Base-by-base conservation (phyloP, 2,329 filamentous ascomycete genomes). In the Sporothrix pallida region DNA sequence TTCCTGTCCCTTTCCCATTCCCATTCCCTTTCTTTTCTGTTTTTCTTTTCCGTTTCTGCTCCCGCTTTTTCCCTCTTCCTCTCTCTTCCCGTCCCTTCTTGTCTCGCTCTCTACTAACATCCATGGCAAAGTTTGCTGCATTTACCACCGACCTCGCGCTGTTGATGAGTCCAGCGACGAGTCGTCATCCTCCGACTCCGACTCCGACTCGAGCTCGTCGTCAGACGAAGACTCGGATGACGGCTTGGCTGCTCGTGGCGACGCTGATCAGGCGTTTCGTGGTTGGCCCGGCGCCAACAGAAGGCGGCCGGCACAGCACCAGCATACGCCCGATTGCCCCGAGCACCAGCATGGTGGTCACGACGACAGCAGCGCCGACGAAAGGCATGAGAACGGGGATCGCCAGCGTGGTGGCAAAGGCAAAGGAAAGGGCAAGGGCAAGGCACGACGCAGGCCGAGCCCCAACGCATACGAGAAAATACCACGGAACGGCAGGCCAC, bases 81-180 rank as follows among this genome's bases (percentile, higher is more conserved):
- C 31, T 5, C 31, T 37, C 31, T 37, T 37, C 31, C 7, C 7
- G 4, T 37, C 31, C 7, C 31, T 37, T 37, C 31, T 37, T 37
- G 7, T 7, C 31, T 37, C 31, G 31, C 31, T 37, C 31, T 37
- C 31, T 7, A 37, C 31, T 37, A 37, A 37, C 31, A 37, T 37
- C 31, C 31, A 37, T 37, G 31, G 31, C 31, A 37, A 37, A 97
- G 96, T 98, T n/a, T 99, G 96, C 87, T 99, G 96, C 82, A 99
- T 99, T 82, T 99, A 98, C 84, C 95, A 98, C 84, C 92, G 92
- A 75, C 91, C 94, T 7, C 92, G 92, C 77, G 89, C 87, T 12
- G 90, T 94, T 3, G 94, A 92, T 80, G 95, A 98, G 81, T 96
- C 93, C 46, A 94, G 91, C 77, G 89, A 90, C 77, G 89, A 91